phyloP scores from a whole-genome alignment of 2,329 filamentous ascomycete species.

The Trichoderma brevicompactum region DNA sequence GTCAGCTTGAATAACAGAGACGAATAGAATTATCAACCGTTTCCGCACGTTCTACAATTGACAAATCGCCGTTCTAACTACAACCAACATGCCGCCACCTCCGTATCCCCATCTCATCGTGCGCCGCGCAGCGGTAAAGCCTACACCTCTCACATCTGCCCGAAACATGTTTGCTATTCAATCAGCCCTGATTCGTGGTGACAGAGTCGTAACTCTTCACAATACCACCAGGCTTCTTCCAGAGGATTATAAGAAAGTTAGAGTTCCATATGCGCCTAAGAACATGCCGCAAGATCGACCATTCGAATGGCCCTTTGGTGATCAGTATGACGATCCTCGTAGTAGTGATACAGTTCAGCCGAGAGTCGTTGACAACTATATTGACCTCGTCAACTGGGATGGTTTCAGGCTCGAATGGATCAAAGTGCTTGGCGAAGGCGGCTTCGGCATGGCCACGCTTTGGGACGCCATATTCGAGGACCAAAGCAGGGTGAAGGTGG shows the following conservation, averaged over 20 bases:
- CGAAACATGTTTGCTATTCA: conserved; percentile 25
- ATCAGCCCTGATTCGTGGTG: conserved; percentile 29
- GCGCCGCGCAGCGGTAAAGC: not conserved
- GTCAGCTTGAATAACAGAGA: not conserved
- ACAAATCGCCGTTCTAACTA: not conserved
- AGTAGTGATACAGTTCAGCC: not conserved
- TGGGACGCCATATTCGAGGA: conserved; percentile 30
- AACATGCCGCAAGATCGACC: not conserved
- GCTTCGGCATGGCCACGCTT: conserved; percentile 30
- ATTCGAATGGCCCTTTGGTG: conserved; percentile 2
- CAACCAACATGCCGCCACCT: conserved; percentile 3
- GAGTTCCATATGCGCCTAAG: not conserved
- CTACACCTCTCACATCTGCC: not conserved
- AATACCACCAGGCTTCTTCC: conserved; percentile 14
- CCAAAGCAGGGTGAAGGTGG: conserved; percentile 30
- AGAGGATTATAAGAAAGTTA: not conserved
- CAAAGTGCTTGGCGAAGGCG: conserved; percentile 28
- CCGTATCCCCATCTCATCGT: conserved; percentile 16
- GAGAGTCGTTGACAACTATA: not conserved
- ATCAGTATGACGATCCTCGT: not conserved
- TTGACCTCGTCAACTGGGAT: conserved; percentile 26
- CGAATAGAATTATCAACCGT: not conserved
- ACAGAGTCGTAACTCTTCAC: conserved; percentile 24
- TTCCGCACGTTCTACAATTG: not conserved
- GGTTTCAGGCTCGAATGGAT: conserved; percentile 31